Conservation (phyloP, 192 early-diverging fungal genomes). For the Coemansia sp. region DNA sequence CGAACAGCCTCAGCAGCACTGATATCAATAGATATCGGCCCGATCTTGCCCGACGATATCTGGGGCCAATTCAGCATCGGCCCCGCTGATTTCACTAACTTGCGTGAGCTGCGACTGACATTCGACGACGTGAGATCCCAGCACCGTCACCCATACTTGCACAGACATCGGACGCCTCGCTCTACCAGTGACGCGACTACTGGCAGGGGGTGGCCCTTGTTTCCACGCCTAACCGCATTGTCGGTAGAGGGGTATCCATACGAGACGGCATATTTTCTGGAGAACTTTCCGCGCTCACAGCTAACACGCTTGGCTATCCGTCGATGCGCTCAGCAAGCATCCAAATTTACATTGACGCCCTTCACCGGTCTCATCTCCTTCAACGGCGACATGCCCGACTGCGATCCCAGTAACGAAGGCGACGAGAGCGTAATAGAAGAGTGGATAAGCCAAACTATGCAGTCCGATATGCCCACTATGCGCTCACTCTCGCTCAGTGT, state of each 20-base stretch:
- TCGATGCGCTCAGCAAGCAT: conserved; percentile 16
- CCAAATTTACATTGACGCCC: conserved; percentile 4
- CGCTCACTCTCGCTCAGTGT: conserved; percentile 8
- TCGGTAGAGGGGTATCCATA: conserved; percentile 20
- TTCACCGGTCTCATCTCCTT: conserved; percentile 8
- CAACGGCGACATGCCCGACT: conserved; percentile 9
- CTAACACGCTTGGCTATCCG: conserved; percentile 17
- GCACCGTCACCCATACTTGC: not conserved
- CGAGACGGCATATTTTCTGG: conserved; percentile 26
- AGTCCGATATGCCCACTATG: not conserved
- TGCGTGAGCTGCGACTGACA: conserved; percentile 25
- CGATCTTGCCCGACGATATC: conserved; percentile 23
- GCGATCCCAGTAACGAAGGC: conserved; percentile 5
- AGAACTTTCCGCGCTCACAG: conserved; percentile 37
- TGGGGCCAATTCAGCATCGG: conserved; percentile 22
- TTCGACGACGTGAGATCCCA: not conserved
- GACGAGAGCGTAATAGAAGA: not conserved
- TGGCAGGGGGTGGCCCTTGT: conserved; percentile 5
- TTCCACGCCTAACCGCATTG: conserved; percentile 28
- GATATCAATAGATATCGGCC: conserved; percentile 32
- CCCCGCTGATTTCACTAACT: conserved; percentile 1
- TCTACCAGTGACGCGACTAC: not conserved
- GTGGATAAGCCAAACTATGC: conserved; percentile 11
- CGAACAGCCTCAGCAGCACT: not conserved
- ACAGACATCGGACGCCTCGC: not conserved